Percentiles rank a stretch among this genome's conserved stretches.
Evolutionary conservation across 2,329 filamentous ascomycete genomes (phyloP).

Genomic region (Calonectria crousiana): DNA sequence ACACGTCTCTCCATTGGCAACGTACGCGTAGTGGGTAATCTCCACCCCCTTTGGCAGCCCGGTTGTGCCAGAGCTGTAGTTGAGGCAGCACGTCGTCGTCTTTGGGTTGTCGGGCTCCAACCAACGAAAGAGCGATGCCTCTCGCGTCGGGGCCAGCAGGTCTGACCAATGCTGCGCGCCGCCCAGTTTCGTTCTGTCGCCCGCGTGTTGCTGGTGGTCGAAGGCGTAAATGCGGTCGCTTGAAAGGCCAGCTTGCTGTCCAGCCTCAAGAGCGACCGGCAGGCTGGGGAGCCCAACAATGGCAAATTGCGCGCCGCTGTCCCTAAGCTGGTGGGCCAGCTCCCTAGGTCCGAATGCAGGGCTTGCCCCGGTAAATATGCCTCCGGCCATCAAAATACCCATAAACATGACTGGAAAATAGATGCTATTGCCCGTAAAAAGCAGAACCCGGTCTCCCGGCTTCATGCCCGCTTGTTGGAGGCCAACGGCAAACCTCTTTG

Average conservation of each 20-base stretch:
- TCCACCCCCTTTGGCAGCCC: conserved; percentile 86
- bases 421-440: conserved; percentile 80
- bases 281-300: conserved; percentile 70
- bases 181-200: conserved; percentile 29
- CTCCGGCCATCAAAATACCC: conserved; percentile 81
- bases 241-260: conserved; percentile 66
- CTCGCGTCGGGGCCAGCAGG: conserved; percentile 64
- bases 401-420: conserved; percentile 79
- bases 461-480: conserved; percentile 73
- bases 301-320: conserved; percentile 76
- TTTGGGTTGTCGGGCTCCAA: conserved; percentile 63
- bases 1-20: conserved; percentile 66
- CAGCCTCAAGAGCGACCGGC: conserved; percentile 75
- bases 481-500: conserved; percentile 79
- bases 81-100: conserved; percentile 73
- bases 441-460: conserved; percentile 75
- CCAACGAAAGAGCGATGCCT: conserved; percentile 67
- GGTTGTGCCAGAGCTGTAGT: conserved; percentile 83
- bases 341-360: conserved; percentile 76
- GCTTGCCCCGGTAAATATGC: conserved; percentile 82
- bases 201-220: conserved; percentile 61
- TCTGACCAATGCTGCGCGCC: conserved; percentile 69
- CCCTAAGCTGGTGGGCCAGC: conserved; percentile 79
- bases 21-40: conserved; percentile 78
- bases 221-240: conserved; percentile 73